Evolutionary conservation across 176 grass and related monocot species (phyloP).

Genomic region (Elymus sibiricus): DNA sequence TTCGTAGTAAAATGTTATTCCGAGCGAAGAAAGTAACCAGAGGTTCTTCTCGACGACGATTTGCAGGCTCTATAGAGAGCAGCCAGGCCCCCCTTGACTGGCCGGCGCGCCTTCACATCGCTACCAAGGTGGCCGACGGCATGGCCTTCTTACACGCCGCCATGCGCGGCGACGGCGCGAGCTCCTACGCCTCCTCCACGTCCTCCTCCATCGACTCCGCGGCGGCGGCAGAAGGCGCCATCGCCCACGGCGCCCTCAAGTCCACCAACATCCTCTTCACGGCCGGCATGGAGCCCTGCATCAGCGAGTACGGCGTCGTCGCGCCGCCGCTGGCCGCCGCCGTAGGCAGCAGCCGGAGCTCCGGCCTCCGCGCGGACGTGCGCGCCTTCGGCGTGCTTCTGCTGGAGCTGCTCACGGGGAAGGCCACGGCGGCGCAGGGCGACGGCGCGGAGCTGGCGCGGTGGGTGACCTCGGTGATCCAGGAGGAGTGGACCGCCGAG

Average conservation of each 20-base stretch:
- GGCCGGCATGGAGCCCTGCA: constrained; percentile 48
- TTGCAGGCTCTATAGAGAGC: constrained; percentile 37
- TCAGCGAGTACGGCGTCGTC: constrained; percentile 62
- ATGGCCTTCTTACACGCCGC: constrained; percentile 59
- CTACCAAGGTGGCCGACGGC: constrained; percentile 47
- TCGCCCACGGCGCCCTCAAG: constrained; percentile 67
- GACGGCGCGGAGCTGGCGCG: constrained; percentile 48
- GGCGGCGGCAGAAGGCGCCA: neutral
- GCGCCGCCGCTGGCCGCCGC: neutral
- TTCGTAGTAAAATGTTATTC: neutral
- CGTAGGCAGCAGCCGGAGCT: neutral
- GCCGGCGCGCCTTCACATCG: constrained; percentile 40
- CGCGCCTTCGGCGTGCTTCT: constrained; percentile 42
- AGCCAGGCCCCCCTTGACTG: constrained; percentile 41
- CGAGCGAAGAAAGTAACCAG: neutral
- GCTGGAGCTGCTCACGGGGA: constrained; percentile 69
- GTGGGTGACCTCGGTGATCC: constrained; percentile 64
- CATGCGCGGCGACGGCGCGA: constrained; percentile 16
- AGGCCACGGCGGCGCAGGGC: constrained; percentile 33
- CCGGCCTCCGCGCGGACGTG: constrained; percentile 37
- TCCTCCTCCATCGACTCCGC: neutral
- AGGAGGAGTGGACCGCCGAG: constrained; percentile 79
- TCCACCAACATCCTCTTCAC: constrained; percentile 65
- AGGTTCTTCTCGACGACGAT: neutral
- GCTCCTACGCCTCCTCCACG: neutral